phyloP scores from a whole-genome alignment of 805 yeast genomes.

The Schizosaccharomyces osmophilus region DNA sequence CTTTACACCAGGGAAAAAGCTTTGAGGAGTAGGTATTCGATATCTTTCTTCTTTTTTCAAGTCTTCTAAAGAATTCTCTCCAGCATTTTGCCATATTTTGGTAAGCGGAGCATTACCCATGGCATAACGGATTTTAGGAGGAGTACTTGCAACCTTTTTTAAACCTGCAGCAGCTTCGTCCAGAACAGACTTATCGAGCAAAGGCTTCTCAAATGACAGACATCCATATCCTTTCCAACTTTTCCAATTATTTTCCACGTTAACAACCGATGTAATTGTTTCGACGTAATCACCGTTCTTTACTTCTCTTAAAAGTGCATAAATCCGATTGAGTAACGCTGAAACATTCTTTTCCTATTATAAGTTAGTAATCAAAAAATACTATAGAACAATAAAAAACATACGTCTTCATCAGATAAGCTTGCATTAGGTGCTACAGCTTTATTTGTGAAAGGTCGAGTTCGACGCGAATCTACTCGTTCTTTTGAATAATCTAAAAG shows the following conservation, averaged over 20 bases:
- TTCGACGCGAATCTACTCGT: not conserved
- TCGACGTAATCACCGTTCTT: not conserved
- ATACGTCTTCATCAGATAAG: constrained; percentile 6
- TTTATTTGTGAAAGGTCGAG: constrained; percentile 5
- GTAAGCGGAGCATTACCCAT: not conserved
- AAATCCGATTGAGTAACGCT: not conserved
- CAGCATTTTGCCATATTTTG: not conserved
- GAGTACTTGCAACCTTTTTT: not conserved
- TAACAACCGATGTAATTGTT: not conserved
- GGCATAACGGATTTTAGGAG: not conserved
- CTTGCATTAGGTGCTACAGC: constrained; percentile 9
- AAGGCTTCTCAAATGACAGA: not conserved
- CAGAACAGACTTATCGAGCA: not conserved
- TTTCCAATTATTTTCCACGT: not conserved
- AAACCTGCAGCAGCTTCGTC: not conserved
- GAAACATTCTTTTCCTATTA: not conserved
- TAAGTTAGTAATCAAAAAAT: not conserved
- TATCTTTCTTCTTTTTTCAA: not conserved
- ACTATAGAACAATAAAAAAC: not conserved
- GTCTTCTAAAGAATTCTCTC: not conserved
- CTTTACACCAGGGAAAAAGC: not conserved
- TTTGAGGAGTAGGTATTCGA: not conserved
- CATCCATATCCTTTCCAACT: constrained; percentile 3
- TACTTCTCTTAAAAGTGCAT: not conserved
- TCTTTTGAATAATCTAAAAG: constrained; percentile 1